Percentiles rank a stretch among this genome's conserved stretches.
These are phyloP conservation scores for Amaranthus palmeri DNA, from an alignment of 148 eudicot genomes.

Conservation along the genomic window DNA sequence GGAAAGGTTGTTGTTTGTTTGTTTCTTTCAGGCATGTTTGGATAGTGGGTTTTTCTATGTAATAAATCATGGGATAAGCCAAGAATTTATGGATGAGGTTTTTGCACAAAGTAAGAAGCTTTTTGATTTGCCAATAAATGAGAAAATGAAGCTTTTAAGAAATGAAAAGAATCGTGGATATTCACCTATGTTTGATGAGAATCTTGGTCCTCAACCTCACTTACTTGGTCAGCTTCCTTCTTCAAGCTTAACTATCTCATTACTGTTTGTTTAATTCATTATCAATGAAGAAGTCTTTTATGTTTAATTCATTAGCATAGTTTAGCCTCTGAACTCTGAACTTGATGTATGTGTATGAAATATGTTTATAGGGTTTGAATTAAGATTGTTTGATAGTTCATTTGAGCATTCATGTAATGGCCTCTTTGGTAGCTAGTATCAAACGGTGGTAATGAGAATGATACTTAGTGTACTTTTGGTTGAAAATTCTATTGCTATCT, in stretches of 20 bases:
- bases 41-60: constrained; percentile 93
- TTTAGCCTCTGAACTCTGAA: no score
- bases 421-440: no score
- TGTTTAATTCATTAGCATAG: no score
- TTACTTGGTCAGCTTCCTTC: constrained; percentile 46
- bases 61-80: constrained; percentile 83
- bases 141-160: constrained; percentile 79
- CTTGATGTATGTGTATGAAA: not conserved
- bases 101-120: constrained; percentile 71
- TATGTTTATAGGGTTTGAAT: not conserved
- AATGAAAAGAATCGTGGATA: constrained; percentile 85
- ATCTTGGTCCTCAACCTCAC: constrained; percentile 76
- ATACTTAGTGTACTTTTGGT: no score
- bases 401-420: not conserved
- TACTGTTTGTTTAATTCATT: not conserved
- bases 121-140: constrained; percentile 64
- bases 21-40: constrained; percentile 94
- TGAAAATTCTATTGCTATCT: no score
- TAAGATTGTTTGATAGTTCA: not conserved
- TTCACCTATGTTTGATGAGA: constrained; percentile 79
- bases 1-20: not conserved
- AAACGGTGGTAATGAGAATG: no score
- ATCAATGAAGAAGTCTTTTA: no score
- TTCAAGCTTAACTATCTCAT: not conserved
- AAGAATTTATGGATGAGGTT: constrained; percentile 82